phyloP scores from a whole-genome alignment of 2,329 filamentous ascomycete species.

The Ascocoryne sarcoides region DNA sequence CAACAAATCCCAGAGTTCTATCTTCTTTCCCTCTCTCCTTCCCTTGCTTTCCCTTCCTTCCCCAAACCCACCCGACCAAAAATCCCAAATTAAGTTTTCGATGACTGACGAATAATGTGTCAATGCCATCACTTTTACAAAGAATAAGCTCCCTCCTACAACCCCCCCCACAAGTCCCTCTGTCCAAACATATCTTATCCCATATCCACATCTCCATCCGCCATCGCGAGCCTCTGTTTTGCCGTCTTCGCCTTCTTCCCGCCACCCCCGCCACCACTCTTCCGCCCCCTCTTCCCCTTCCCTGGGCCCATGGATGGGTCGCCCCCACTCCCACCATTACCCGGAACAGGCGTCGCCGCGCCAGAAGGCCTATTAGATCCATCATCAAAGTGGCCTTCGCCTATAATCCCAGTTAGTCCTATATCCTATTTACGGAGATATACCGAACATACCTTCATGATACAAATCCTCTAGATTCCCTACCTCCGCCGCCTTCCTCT shows the following conservation, averaged over 20 bases:
- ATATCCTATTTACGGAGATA: no score
- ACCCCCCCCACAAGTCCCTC: no score
- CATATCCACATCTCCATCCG: conserved; percentile 44
- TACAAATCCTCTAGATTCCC: conserved; percentile 94
- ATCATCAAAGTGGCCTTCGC: conserved; percentile 94
- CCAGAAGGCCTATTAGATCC: conserved; percentile 72
- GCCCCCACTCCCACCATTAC: conserved; percentile 40
- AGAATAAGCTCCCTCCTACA: no score
- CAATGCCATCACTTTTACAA: no score
- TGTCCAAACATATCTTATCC: no score
- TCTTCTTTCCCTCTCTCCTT: no score
- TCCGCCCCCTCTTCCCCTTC: conserved; percentile 47
- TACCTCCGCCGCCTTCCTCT: conserved; percentile 42
- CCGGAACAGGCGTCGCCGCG: conserved; percentile 64
- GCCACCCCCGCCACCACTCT: conserved; percentile 33
- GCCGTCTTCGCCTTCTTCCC: conserved; percentile 59
- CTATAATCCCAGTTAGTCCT: conserved; percentile 50
- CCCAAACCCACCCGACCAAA: no score
- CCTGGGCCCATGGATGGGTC: no score
- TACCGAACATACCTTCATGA: conserved; percentile 73
- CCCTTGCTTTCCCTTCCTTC: no score
- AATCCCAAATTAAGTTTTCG: no score
- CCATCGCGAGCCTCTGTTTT: conserved; percentile 60
- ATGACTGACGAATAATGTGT: no score
- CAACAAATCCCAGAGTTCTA: no score